Percentiles rank a stretch among this genome's conserved stretches.
Evolutionary conservation across 495 filamentous ascomycete genomes (phyloP).

Genomic region (Daldinia decipiens): DNA sequence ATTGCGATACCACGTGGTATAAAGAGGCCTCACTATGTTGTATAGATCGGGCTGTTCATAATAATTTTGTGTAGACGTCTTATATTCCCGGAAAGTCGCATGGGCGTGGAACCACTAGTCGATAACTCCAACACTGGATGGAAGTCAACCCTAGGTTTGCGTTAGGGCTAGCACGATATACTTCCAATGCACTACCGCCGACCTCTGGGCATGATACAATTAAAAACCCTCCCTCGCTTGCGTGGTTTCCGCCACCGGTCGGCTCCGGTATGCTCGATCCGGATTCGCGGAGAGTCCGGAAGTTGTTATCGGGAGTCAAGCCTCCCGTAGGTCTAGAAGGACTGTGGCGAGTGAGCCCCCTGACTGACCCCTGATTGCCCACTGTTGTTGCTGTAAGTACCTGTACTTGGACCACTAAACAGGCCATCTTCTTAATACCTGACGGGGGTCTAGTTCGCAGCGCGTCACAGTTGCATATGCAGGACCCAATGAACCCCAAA

Average conservation of each 20-base stretch:
- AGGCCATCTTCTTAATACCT: slow-evolving; percentile 13
- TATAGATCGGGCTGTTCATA: slow-evolving; percentile 38
- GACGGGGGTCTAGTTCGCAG: slow-evolving; percentile 28
- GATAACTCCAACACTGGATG: slow-evolving; percentile 26
- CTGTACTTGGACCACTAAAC: slow-evolving; percentile 31
- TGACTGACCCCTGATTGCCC: slow-evolving; percentile 7
- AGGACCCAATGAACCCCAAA: slow-evolving; percentile 34
- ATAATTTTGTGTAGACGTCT: slow-evolving; percentile 17
- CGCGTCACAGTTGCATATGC: slow-evolving; percentile 40
- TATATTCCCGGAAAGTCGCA: slow-evolving; percentile 36
- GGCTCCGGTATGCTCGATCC: slow-evolving; percentile 23
- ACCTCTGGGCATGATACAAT: neutral
- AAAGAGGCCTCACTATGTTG: slow-evolving; percentile 32
- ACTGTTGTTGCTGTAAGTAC: slow-evolving; percentile 37
- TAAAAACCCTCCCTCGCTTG: neutral
- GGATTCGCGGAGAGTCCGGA: slow-evolving; percentile 27
- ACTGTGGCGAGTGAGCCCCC: slow-evolving; percentile 40
- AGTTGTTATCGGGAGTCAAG: slow-evolving; percentile 34
- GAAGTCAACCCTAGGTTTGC: slow-evolving; percentile 22
- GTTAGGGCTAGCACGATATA: slow-evolving; percentile 11
- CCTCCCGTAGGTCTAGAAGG: slow-evolving; percentile 39
- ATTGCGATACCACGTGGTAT: slow-evolving; percentile 39
- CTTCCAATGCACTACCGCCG: neutral
- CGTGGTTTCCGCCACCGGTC: slow-evolving; percentile 14
- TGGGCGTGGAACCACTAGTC: slow-evolving; percentile 27